phyloP scores from a whole-genome alignment of 805 yeast genomes.

The Wickerhamomyces ciferrii region DNA sequence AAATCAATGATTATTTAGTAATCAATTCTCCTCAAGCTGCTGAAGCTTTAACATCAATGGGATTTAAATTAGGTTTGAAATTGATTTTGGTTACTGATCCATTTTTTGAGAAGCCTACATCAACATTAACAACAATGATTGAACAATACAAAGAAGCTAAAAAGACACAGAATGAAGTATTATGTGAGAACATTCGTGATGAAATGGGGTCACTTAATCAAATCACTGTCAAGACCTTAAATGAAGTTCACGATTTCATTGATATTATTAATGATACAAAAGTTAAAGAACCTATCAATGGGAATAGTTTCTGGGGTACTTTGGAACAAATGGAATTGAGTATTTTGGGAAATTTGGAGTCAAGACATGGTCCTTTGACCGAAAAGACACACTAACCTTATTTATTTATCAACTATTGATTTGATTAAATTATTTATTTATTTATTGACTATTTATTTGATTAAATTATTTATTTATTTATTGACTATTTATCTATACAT shows the following conservation, averaged over 20 bases:
- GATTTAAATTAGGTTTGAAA: conserved; percentile 11
- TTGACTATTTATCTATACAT: not conserved
- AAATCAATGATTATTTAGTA: conserved; percentile 9
- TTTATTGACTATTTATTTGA: not conserved
- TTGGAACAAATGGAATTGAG: conserved; percentile 15
- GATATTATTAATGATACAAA: conserved; percentile 7
- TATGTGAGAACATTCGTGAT: conserved; percentile 7
- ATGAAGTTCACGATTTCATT: conserved; percentile 5
- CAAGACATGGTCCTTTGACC: not conserved
- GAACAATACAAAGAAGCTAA: conserved; percentile 5
- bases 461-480: not conserved
- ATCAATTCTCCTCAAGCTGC: conserved; percentile 16
- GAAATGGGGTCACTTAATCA: conserved; percentile 1
- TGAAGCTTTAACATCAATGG: conserved; percentile 15
- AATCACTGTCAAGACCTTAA: conserved; percentile 6
- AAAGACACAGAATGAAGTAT: conserved; percentile 5
- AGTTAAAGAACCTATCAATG: too few species aligned
- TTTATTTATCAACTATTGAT: not conserved
- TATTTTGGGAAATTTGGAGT: conserved; percentile 14
- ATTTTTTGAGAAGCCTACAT: conserved; percentile 12
- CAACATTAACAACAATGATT: conserved; percentile 10
- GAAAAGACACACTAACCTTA: conserved; percentile 1
- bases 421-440: conserved; percentile 1
- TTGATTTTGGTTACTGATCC: conserved; percentile 15
- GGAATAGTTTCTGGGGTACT: conserved; percentile 8